Evolutionary conservation across 129 eudicot genomes (phyloP).

Genomic region (Logfia minima): DNA sequence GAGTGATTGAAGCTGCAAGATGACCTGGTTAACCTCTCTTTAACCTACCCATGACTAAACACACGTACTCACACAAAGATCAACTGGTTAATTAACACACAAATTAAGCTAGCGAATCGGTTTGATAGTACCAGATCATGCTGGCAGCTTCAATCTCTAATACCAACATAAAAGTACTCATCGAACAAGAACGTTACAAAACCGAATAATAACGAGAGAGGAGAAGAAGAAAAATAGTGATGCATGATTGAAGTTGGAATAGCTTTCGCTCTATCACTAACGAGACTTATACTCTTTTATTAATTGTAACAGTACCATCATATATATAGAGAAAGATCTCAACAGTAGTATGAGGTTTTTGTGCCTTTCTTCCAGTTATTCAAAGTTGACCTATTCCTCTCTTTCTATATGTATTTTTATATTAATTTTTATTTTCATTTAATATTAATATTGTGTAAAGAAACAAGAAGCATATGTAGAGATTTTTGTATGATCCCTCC

Average conservation of each 20-base stretch:
- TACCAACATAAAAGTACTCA: conserved; percentile 40
- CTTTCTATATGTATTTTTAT: neutral
- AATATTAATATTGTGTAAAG: neutral
- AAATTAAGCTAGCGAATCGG: neutral
- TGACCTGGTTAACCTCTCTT: conserved; percentile 48
- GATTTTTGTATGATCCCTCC: conserved; percentile 38
- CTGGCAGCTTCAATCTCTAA: conserved; percentile 75
- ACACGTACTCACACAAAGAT: conserved; percentile 4
- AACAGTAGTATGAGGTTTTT: conserved; percentile 38
- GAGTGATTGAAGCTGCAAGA: conserved; percentile 69
- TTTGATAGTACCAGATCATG: conserved; percentile 51
- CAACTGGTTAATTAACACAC: neutral
- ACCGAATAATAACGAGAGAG: conserved; percentile 6
- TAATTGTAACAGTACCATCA: conserved; percentile 30
- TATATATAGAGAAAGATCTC: conserved; percentile 42
- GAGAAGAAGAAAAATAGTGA: conserved; percentile 13
- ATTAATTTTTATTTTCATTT: too few relatives aligned
- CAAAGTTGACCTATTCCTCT: conserved; percentile 44
- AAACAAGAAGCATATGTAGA: conserved; percentile 40
- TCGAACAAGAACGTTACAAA: conserved; percentile 9
- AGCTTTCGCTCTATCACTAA: neutral
- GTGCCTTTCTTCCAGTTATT: conserved; percentile 51
- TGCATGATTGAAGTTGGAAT: neutral
- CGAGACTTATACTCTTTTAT: conserved; percentile 4
- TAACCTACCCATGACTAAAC: conserved; percentile 13